These are phyloP conservation scores for Taphrina flavorubra DNA, from an alignment of 1,139 yeast genomes.

Conservation along the genomic window DNA sequence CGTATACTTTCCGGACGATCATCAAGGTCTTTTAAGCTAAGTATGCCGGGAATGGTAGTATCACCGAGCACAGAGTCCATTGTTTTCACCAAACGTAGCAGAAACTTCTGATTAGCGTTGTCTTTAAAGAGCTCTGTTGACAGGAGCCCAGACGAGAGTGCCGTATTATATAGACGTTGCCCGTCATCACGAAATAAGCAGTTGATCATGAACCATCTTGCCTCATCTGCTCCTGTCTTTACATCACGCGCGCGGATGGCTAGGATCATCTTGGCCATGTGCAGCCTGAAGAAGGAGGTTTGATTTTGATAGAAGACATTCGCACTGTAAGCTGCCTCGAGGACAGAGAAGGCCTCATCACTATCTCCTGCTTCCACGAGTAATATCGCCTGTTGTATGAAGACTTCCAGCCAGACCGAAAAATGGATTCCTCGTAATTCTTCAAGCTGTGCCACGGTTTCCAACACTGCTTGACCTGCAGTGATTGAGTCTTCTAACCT, in stretches of 20 bases:
- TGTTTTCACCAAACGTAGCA: conserved; percentile 86
- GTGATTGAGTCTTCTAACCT: conserved; percentile 46
- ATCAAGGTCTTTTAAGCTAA: conserved; percentile 57
- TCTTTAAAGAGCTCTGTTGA: conserved; percentile 69
- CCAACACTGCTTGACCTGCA: conserved; percentile 52
- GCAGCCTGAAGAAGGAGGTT: conserved; percentile 62
- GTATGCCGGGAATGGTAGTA: conserved; percentile 73
- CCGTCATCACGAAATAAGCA: conserved; percentile 78
- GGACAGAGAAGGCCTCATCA: conserved; percentile 70
- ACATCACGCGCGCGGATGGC: conserved; percentile 65
- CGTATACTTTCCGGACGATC: conserved; percentile 51
- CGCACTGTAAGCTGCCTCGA: conserved; percentile 75
- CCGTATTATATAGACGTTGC: conserved; percentile 68
- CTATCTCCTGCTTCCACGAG: conserved; percentile 67
- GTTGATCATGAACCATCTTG: conserved; percentile 67
- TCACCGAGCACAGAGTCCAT: conserved; percentile 69
- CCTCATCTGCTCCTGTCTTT: conserved; percentile 59
- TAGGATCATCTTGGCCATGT: conserved; percentile 60
- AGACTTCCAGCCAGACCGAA: conserved; percentile 82
- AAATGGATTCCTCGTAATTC: conserved; percentile 78
- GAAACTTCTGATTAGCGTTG: conserved; percentile 85
- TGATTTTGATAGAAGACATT: conserved; percentile 74
- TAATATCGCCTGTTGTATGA: conserved; percentile 75
- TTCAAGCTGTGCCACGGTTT: conserved; percentile 51
- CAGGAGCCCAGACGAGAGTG: conserved; percentile 67